Conservation (phyloP, 495 filamentous ascomycete species). For the Aspergillus egyptiacus region DNA sequence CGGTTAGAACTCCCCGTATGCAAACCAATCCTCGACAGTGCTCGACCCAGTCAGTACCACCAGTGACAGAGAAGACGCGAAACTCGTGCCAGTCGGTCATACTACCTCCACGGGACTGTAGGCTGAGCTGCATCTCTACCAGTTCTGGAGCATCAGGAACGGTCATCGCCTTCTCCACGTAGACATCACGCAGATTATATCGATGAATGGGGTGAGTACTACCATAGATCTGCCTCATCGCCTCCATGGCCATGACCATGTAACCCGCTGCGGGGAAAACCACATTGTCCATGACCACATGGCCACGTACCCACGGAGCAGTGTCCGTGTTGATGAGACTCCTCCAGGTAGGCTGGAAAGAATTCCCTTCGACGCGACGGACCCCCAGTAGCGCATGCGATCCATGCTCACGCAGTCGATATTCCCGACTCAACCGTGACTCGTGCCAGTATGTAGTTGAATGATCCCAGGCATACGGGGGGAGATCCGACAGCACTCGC, state of each 20-base stretch:
- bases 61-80: slow-evolving; percentile 17
- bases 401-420: slow-evolving; percentile 12
- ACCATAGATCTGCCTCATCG: slow-evolving; percentile 9
- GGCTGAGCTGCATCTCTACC: background rate
- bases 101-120: background rate
- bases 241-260: slow-evolving; percentile 27
- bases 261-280: slow-evolving; percentile 21
- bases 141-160: background rate
- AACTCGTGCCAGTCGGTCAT: slow-evolving; percentile 29
- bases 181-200: background rate
- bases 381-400: slow-evolving; percentile 16
- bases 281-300: slow-evolving; percentile 14
- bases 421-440: slow-evolving; percentile 15
- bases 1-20: background rate
- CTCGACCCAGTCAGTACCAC: slow-evolving; percentile 21
- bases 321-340: slow-evolving; percentile 10
- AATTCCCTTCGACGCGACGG: slow-evolving; percentile 1
- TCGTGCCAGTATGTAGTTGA: slow-evolving; percentile 23
- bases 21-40: slow-evolving; percentile 24
- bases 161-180: slow-evolving; percentile 1
- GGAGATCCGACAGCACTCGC: slow-evolving; percentile 20
- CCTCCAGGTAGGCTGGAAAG: slow-evolving; percentile 13
- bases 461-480: slow-evolving; percentile 35
- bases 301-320: slow-evolving; percentile 21
- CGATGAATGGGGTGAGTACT: background rate